Base-by-base conservation (phyloP, 2,329 filamentous ascomycete genomes). In the Diaporthe sp. region DNA sequence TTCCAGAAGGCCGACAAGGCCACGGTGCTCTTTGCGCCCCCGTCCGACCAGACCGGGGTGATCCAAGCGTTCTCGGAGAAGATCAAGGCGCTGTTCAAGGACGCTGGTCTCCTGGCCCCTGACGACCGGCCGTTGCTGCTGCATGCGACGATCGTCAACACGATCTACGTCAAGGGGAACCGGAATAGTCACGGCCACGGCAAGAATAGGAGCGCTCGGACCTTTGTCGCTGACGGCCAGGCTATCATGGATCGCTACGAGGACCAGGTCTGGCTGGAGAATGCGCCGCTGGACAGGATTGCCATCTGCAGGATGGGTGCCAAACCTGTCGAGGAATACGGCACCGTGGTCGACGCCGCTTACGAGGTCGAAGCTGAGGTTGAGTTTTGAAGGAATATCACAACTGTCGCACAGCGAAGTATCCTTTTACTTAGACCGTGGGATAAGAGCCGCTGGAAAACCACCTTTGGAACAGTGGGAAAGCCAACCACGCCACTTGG, bases 251-350 rank as follows among this genome's bases (percentile, higher is more conserved):
- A 89, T 55, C 83, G 86, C 74, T 95, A 92, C 79, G 86, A 88
- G 45, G 90, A 91, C 47, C 91, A 92, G 77, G 82, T 91, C 0
- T 98, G 95, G 95, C 91, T 94, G 78, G 86, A 91, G 71, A 84
- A 90, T 68, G 85, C 96, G 33, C 85, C 86, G 22, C 81, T 98
- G n/a, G 91, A 95, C 73, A 89, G 87, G 74, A 84, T 98, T 54
- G 92, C 92, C 66, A 92, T 98, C 50, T 98, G 95, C 81, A 92
- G 91, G 80, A 98, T 98, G 96, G 95, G 96, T 0, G 95, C 95
- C 13, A 93, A 92, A 86, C 91, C 89, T 78, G 85, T 85, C 25
- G 82, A 90, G 38, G 85, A 89, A 10, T 84, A 88, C 47, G 84
- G 84, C 0, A 80, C 81, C 28, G 86, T 88, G 2, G 89, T 87